Conservation (phyloP, 2,329 filamentous ascomycete species). For the Beauveria sp. region DNA sequence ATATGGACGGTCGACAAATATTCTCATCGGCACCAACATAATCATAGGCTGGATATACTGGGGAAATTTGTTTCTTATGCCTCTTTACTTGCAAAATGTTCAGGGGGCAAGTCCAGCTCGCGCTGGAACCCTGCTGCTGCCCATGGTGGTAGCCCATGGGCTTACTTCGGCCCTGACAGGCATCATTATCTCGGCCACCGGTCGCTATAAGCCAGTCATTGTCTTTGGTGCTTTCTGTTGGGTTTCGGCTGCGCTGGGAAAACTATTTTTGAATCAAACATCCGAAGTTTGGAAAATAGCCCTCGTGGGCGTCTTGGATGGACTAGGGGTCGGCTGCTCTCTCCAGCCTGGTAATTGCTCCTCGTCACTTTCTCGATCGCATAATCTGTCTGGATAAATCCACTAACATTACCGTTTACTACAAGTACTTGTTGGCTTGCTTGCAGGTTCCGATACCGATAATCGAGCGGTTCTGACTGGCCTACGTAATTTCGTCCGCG, state of each 20-base stretch:
- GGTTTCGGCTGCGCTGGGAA: neutral
- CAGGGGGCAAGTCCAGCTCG: neutral
- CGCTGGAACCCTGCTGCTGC: neutral
- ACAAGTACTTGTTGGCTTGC: neutral
- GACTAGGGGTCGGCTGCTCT: neutral
- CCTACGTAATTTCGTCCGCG: neutral
- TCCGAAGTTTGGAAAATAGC: neutral
- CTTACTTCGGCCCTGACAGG: conserved; percentile 1
- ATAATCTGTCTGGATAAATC: neutral
- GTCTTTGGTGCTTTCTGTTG: neutral
- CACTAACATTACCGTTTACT: neutral
- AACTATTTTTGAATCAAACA: neutral
- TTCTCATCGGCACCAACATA: neutral
- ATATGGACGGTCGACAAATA: conserved; percentile 1
- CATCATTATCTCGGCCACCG: neutral
- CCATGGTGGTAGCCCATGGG: neutral
- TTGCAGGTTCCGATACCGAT: neutral
- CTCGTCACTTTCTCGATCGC: neutral
- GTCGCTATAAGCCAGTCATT: conserved; percentile 2
- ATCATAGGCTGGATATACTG: conserved; percentile 5
- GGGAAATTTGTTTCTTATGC: conserved; percentile 1
- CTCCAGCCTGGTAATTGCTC: conserved; percentile 1
- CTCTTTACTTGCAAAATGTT: neutral
- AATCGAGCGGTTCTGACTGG: conserved; percentile 1
- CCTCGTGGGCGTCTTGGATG: neutral